Evolutionary conservation across 31 red algal species (phyloP).

Genomic region (Odonthalia washingtoniensis): DNA sequence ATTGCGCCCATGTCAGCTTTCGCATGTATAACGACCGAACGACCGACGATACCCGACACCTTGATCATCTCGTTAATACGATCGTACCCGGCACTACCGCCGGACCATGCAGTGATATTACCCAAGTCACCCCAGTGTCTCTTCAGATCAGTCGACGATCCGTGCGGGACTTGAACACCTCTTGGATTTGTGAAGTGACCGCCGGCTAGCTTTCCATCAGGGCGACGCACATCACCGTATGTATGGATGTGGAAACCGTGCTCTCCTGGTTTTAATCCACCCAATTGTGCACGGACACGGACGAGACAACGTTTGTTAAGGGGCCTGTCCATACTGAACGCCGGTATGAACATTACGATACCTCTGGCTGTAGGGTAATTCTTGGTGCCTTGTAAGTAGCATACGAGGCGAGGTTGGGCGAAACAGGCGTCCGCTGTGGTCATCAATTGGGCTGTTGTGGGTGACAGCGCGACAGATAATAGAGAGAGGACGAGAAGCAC

Average conservation of each 20-base stretch:
- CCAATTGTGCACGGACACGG: constrained; percentile 29
- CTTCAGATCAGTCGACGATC: constrained; percentile 25
- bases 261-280: constrained; percentile 13
- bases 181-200: constrained; percentile 73
- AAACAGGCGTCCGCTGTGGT: too few relatives aligned
- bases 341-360: constrained; percentile 53
- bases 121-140: constrained; percentile 77
- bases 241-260: constrained; percentile 83
- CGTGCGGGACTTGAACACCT: constrained; percentile 34
- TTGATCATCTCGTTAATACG: constrained; percentile 53
- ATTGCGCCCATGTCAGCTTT: constrained; percentile 42
- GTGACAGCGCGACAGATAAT: too few relatives aligned
- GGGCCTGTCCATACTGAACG: neutral
- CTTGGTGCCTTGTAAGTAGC: too few relatives aligned
- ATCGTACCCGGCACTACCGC: constrained; percentile 31
- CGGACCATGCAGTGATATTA: constrained; percentile 25
- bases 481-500: too few relatives aligned
- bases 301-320: constrained; percentile 36
- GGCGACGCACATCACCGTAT: constrained; percentile 55
- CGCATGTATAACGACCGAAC: constrained; percentile 67
- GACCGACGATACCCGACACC: constrained; percentile 55
- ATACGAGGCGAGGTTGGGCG: too few relatives aligned
- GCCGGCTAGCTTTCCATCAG: constrained; percentile 58
- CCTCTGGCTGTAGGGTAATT: too few relatives aligned
- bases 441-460: too few relatives aligned